Evolutionary conservation across 78 protist species (phyloP).

Genomic region (Dictyostelium purpureum): DNA sequence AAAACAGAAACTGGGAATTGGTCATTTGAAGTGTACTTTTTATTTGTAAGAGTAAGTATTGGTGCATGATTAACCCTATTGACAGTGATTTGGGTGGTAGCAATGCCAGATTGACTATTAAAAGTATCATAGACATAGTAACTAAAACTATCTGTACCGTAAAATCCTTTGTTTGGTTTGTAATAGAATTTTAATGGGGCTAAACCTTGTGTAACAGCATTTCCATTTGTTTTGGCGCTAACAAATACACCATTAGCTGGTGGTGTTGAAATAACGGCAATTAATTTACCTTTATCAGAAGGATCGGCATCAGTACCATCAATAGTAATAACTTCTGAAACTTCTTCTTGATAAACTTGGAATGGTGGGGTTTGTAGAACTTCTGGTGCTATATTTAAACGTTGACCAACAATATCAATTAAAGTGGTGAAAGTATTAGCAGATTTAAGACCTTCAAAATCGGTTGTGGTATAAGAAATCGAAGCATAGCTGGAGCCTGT

Average conservation of each 20-base stretch:
- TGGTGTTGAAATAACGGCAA: not conserved
- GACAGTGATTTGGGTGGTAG: not conserved
- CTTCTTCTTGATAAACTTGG: not conserved
- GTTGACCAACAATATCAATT: not conserved
- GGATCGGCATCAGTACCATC: slow-evolving; percentile 21
- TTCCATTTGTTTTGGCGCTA: not conserved
- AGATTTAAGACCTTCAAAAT: not conserved
- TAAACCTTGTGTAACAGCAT: not conserved
- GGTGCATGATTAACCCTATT: slow-evolving; percentile 38
- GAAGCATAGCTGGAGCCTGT: not conserved
- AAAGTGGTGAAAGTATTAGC: not conserved
- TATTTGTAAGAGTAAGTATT: not conserved
- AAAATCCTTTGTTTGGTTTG: slow-evolving; percentile 24
- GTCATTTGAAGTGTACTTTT: not conserved
- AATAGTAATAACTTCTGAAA: not conserved
- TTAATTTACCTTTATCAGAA: not conserved
- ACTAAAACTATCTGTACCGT: not conserved
- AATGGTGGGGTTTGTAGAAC: not conserved
- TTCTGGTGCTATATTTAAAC: slow-evolving; percentile 1
- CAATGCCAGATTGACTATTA: not conserved
- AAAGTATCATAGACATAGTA: slow-evolving; percentile 7
- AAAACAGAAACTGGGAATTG: not conserved
- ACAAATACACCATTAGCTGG: not conserved
- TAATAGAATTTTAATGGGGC: slow-evolving; percentile 17
- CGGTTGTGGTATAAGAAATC: not conserved